phyloP scores from a whole-genome alignment of 2,329 filamentous ascomycete genomes.

The Hypoxylon rubiginosum region DNA sequence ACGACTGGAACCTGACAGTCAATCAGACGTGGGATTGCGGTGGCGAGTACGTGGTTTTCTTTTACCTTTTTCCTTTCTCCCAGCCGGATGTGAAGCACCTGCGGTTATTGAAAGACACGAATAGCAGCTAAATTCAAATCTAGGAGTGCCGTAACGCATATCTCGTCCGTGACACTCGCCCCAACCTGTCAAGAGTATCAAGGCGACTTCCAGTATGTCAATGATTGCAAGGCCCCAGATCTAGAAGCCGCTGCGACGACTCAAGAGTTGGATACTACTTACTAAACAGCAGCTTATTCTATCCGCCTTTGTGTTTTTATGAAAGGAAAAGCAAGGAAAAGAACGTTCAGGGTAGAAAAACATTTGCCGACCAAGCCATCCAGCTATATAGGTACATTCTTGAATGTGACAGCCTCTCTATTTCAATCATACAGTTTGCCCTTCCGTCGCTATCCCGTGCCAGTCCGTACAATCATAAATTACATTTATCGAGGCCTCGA shows the following conservation, averaged over 20 bases:
- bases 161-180: slow-evolving; percentile 38
- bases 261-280: slow-evolving; percentile 19
- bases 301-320: not conserved
- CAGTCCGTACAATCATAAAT: not conserved
- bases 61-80: not conserved
- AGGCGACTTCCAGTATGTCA: slow-evolving; percentile 41
- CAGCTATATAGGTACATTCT: not conserved
- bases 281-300: not conserved
- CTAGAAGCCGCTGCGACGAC: slow-evolving; percentile 30
- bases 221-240: slow-evolving; percentile 45
- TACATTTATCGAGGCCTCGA: not conserved
- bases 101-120: not conserved
- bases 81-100: not conserved
- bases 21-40: slow-evolving; percentile 47
- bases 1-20: slow-evolving; percentile 42
- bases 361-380: not conserved
- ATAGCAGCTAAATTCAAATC: slow-evolving; percentile 4
- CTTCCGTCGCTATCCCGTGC: not conserved
- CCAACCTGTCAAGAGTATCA: slow-evolving; percentile 43
- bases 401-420: not conserved
- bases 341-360: not conserved
- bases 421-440: not conserved
- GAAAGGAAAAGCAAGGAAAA: no score
- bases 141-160: slow-evolving; percentile 39
- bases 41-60: slow-evolving; percentile 37